phyloP scores from a whole-genome alignment of 164 flowering plant species.

The Vitis amurensis region DNA sequence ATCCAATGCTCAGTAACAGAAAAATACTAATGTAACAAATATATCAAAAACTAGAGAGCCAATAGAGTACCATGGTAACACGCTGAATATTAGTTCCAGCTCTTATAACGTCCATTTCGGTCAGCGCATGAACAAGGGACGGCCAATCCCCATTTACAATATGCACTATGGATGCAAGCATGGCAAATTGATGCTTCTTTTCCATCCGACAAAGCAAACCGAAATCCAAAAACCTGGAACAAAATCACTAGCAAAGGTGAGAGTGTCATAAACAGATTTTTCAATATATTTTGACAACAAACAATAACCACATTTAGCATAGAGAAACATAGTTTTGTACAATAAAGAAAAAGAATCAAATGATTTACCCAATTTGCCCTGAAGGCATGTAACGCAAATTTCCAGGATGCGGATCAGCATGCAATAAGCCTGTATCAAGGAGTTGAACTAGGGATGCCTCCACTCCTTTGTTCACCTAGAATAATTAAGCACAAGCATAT shows the following conservation, averaged over 20 bases:
- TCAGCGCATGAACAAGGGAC: constrained; percentile 70
- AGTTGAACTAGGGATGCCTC: constrained; percentile 89
- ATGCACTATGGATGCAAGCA: constrained; percentile 91
- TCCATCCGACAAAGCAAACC: constrained; percentile 95
- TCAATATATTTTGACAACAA: not conserved
- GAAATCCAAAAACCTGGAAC: constrained; percentile 87
- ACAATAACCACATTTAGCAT: not conserved
- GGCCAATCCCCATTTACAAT: constrained; percentile 95
- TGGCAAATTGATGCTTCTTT: constrained; percentile 85
- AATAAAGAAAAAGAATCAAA: not conserved
- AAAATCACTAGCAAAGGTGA: constrained; percentile 4
- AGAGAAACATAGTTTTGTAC: not conserved
- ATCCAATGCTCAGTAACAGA: not conserved
- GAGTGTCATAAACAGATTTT: not conserved
- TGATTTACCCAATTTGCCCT: constrained; percentile 73
- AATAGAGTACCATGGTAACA: constrained; percentile 69
- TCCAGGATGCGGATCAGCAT: constrained; percentile 99
- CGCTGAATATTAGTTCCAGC: constrained; percentile 71
- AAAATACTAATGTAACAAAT: no score
- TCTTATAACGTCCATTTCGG: constrained; percentile 84
- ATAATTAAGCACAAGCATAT: constrained; percentile 3
- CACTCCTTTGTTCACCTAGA: constrained; percentile 92
- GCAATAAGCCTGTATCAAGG: constrained; percentile 93
- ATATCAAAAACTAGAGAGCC: not conserved
- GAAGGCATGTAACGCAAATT: constrained; percentile 77